phyloP scores from a whole-genome alignment of 2,329 filamentous ascomycete genomes.

The Trichoderma endophyticum region DNA sequence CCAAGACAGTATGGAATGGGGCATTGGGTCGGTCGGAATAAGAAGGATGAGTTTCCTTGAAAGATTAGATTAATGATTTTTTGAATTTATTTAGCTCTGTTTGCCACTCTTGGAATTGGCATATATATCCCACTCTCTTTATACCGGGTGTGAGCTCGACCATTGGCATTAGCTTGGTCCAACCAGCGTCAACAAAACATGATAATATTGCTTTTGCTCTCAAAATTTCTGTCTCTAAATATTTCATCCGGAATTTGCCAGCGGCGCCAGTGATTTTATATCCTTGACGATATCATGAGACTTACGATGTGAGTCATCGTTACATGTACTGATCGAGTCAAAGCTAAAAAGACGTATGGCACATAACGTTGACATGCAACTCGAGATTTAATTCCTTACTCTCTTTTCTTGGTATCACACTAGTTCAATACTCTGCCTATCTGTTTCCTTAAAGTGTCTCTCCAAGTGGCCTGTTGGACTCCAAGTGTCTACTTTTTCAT shows the following conservation, averaged over 20 bases:
- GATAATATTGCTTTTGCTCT: not conserved
- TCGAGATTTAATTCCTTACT: not conserved
- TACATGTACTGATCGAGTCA: not conserved
- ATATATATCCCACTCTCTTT: not conserved
- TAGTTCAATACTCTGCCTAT: not conserved
- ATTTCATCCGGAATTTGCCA: too few relatives aligned
- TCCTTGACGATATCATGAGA: not conserved
- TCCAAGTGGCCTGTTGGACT: not conserved
- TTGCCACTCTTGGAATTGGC: not conserved
- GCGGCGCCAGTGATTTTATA: not conserved
- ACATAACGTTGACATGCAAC: too few relatives aligned
- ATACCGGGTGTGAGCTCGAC: not conserved
- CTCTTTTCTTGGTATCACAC: not conserved
- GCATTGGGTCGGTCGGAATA: not conserved
- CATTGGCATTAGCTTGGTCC: not conserved
- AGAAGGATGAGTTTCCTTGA: not conserved
- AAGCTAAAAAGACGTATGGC: too few relatives aligned
- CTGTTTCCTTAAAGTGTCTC: not conserved
- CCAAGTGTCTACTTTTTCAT: not conserved
- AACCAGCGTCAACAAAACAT: not conserved
- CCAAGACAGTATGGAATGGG: not conserved
- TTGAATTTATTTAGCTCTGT: not conserved
- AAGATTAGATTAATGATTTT: not conserved
- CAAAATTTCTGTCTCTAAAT: too few relatives aligned
- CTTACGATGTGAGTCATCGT: not conserved